These are phyloP conservation scores for Fagus crenata DNA, from an alignment of 306 rosid species.

Conservation along the genomic window DNA sequence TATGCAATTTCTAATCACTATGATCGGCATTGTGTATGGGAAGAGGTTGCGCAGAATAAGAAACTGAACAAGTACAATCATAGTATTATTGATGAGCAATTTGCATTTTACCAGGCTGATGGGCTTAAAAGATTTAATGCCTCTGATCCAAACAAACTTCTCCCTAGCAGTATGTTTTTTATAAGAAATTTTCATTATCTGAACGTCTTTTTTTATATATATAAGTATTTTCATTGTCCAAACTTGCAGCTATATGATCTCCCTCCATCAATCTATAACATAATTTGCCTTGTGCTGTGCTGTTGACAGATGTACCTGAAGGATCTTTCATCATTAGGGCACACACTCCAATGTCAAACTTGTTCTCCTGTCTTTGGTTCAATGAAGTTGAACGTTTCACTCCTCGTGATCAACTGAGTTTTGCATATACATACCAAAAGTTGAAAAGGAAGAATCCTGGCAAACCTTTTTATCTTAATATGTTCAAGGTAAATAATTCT, in stretches of 20 bases:
- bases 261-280: background rate
- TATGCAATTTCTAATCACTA: slow-evolving; percentile 85
- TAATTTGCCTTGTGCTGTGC: background rate
- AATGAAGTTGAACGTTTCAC: slow-evolving; percentile 85
- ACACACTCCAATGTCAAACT: slow-evolving; percentile 90
- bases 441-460: slow-evolving; percentile 81
- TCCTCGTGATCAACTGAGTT: slow-evolving; percentile 97
- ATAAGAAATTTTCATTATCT: background rate
- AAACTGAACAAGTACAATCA: slow-evolving; percentile 80
- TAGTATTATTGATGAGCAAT: slow-evolving; percentile 67
- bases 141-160: slow-evolving; percentile 73
- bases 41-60: slow-evolving; percentile 76
- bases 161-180: slow-evolving; percentile 71
- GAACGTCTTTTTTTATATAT: slow-evolving; percentile 41
- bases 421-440: slow-evolving; percentile 86
- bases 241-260: background rate
- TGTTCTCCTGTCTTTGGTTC: slow-evolving; percentile 96
- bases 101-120: slow-evolving; percentile 68
- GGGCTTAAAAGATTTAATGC: slow-evolving; percentile 72
- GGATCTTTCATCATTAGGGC: slow-evolving; percentile 88
- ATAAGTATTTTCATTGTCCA: slow-evolving; percentile 25
- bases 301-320: slow-evolving; percentile 80
- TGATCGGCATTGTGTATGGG: slow-evolving; percentile 83
- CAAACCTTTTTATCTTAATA: slow-evolving; percentile 72
- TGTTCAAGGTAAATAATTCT: slow-evolving; percentile 75